These are phyloP conservation scores for Microsporum canis DNA, from an alignment of 2,329 filamentous ascomycete species.

Conservation along the genomic window DNA sequence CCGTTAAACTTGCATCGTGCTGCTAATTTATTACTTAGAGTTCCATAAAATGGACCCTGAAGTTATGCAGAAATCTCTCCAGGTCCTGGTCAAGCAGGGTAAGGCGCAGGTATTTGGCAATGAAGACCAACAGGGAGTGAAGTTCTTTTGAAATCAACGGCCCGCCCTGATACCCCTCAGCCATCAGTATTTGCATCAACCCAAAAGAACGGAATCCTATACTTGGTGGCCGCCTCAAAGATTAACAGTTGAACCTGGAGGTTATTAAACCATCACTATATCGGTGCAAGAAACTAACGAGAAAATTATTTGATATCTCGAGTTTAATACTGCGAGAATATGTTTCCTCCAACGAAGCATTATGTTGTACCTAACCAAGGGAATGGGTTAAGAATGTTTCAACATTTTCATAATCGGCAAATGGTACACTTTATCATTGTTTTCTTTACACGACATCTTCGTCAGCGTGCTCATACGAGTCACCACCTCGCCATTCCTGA, in stretches of 20 bases:
- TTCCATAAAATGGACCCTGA: constrained; percentile 82
- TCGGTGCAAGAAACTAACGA: background rate
- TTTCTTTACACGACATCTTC: constrained; percentile 15
- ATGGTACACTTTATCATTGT: background rate
- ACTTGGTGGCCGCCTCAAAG: background rate
- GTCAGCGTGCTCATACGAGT: constrained; percentile 44
- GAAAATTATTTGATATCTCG: background rate
- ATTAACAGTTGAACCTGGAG: background rate
- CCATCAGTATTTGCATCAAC: background rate
- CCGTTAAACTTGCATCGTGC: background rate
- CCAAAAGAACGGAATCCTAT: background rate
- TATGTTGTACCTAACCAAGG: background rate
- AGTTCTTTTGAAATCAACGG: constrained; percentile 61
- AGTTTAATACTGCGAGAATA: background rate
- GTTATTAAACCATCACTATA: background rate
- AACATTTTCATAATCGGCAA: background rate
- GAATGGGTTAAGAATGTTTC: background rate
- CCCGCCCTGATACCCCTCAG: background rate
- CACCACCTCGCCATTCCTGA: constrained; percentile 61
- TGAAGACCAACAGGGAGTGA: constrained; percentile 81
- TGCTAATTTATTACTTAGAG: constrained; percentile 39
- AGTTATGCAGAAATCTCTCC: constrained; percentile 65
- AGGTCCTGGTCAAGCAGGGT: constrained; percentile 73
- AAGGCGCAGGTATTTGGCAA: constrained; percentile 89
- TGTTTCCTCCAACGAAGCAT: background rate